phyloP scores from a whole-genome alignment of 2,329 filamentous ascomycete species.

The Trichoderma endophyticum region DNA sequence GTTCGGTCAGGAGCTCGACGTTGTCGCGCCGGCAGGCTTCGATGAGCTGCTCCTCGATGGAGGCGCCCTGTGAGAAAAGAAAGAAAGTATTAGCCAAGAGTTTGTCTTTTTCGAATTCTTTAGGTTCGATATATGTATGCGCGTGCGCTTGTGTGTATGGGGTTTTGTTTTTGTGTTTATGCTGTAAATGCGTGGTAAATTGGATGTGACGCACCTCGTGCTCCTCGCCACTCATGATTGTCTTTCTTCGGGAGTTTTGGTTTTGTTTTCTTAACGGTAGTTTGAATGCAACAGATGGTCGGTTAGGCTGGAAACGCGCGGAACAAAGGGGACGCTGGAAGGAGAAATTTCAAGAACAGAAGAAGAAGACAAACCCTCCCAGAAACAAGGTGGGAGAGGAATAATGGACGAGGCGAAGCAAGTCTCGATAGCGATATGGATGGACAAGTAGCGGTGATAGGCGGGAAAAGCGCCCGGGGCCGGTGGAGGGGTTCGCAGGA shows the following conservation, averaged over 20 bases:
- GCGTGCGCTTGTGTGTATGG: background rate
- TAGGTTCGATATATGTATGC: background rate
- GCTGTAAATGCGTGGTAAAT: background rate
- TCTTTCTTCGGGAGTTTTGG: background rate
- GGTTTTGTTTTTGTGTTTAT: background rate
- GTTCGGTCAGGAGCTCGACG: slow-evolving; percentile 74
- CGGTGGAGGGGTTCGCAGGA: slow-evolving; percentile 2
- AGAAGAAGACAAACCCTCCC: background rate
- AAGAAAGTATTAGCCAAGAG: background rate
- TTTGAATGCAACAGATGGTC: background rate
- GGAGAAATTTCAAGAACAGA: background rate
- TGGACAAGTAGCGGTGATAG: slow-evolving; percentile 10
- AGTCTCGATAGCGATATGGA: background rate
- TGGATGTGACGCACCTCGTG: slow-evolving; percentile 21
- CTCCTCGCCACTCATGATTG: slow-evolving; percentile 23
- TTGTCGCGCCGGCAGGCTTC: slow-evolving; percentile 95
- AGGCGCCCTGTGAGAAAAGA: slow-evolving; percentile 64
- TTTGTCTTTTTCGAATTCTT: background rate
- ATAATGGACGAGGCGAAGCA: slow-evolving; percentile 1
- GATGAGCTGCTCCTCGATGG: slow-evolving; percentile 78
- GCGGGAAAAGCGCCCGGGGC: background rate
- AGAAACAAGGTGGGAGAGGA: background rate
- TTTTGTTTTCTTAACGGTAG: background rate
- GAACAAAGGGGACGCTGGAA: background rate
- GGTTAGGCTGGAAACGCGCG: background rate